These are phyloP conservation scores for Calonectria crousiana DNA, from an alignment of 2,329 filamentous ascomycete genomes.

Conservation along the genomic window DNA sequence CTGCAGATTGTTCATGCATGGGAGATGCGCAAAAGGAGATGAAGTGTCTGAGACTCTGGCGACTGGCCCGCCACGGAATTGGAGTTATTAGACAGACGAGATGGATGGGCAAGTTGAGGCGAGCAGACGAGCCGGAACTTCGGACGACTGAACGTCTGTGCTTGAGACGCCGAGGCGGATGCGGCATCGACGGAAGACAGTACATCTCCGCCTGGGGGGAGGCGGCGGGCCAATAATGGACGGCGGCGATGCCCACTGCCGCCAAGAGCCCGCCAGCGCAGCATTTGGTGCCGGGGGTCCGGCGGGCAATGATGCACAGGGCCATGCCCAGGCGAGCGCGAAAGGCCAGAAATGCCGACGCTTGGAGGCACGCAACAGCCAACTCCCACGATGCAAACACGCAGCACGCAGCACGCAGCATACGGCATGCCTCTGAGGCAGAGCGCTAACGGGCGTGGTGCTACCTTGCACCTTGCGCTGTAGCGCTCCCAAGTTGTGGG, in stretches of 20 bases:
- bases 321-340: neutral
- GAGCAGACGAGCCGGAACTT: slow-evolving; percentile 3
- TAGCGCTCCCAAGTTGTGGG: neutral
- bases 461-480: neutral
- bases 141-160: neutral
- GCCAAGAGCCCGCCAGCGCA: slow-evolving; percentile 8
- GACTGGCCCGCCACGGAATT: neutral
- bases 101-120: neutral
- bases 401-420: neutral
- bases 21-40: neutral
- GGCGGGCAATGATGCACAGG: neutral
- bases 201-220: neutral
- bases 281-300: neutral
- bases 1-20: slow-evolving; percentile 2
- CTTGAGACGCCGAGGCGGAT: slow-evolving; percentile 1
- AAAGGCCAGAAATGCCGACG: neutral
- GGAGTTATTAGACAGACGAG: neutral
- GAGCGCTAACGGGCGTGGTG: neutral
- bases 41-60: neutral
- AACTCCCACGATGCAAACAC: neutral
- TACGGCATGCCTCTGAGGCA: neutral
- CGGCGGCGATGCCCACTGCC: slow-evolving; percentile 2
- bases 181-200: slow-evolving; percentile 5
- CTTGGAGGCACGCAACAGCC: neutral
- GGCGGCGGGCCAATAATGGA: neutral